Base-by-base conservation (phyloP, 2,329 filamentous ascomycete genomes). In the Dactylellina cionopaga region DNA sequence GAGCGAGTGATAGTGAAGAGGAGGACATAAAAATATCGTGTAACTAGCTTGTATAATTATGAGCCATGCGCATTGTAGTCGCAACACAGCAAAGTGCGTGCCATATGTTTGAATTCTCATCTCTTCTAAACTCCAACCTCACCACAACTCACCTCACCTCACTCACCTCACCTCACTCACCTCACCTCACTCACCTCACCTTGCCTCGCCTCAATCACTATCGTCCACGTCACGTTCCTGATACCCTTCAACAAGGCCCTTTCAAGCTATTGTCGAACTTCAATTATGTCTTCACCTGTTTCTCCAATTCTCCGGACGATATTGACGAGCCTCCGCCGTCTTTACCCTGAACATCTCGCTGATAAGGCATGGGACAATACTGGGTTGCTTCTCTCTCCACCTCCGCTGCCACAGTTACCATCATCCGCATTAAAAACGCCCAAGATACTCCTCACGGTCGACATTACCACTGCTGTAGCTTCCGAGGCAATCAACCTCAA, bases 291-390 rank as follows among this genome's bases (percentile, higher is more conserved):
- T 13, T 25, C 39, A n/a, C 39, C 51, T 5, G 22, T 22, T 1
- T 72, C 68, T 25, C 68, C 68, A 22, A 65, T 72, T 44, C 58
- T 72, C 44, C 58, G 68, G 15, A 72, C 68, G 3, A 72, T 72
- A 11, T 39, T 72, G 4, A 54, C 43, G 2, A 29, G 51, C n/a
- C 59, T 72, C 19, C 59, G 68, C 5, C 44, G 68, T n/a, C 59
- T 72, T 2, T 99, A 96, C 79, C 95, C 95, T 0, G 92, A 96
- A 79, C 88, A 88, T 71, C 84, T 97, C 41, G 95, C 95, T 7
- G 95, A 98, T 79, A 89, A 89, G 76, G 88, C 90, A 75, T 99
- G 93, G 86, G 95, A 99, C 80, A 99, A 99, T 79, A 96, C 96
- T n/a, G 95, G 95, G 60, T 84, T 92, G 7, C 84, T 91, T 22